A percentile compares a stretch with the other conserved stretches of the same genome.
These are phyloP conservation scores for Pleurotus salmoneostramineus DNA, from an alignment of 768 basidiomycete species.

Conservation along the genomic window DNA sequence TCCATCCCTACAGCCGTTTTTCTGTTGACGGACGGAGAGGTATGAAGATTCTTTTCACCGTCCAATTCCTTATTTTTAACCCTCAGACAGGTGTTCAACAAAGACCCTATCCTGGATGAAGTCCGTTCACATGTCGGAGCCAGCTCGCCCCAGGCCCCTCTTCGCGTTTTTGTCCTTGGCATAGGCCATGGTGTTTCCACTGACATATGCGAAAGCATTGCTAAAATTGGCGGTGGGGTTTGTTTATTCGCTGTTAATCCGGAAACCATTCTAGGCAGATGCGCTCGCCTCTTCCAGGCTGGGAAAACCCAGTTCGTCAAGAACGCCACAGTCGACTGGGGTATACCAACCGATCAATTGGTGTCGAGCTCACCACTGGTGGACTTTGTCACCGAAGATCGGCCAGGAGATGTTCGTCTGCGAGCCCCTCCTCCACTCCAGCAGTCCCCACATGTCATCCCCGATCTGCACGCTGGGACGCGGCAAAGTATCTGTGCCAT, in stretches of 20 bases:
- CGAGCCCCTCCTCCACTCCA: constrained; percentile 25
- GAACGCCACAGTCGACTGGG: constrained; percentile 49
- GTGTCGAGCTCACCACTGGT: constrained; percentile 10
- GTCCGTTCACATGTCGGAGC: constrained; percentile 27
- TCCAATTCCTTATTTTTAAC: too few relatives aligned
- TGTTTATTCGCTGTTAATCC: constrained; percentile 40
- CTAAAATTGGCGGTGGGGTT: constrained; percentile 47
- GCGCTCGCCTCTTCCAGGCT: constrained; percentile 45
- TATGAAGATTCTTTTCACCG: too few relatives aligned
- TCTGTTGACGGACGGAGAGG: constrained; percentile 52
- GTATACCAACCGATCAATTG: constrained; percentile 21
- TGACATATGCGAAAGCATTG: constrained; percentile 50
- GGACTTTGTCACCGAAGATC: constrained; percentile 13
- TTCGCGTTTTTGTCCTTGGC: constrained; percentile 56
- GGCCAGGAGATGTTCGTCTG: constrained; percentile 15
- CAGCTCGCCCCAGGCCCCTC: constrained; percentile 23
- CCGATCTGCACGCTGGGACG: constrained; percentile 30
- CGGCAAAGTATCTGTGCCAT: constrained; percentile 31
- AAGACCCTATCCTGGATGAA: constrained; percentile 15
- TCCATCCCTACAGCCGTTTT: constrained; percentile 45
- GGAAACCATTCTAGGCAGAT: constrained; percentile 46
- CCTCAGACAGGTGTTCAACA: constrained; percentile 15
- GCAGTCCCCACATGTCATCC: constrained; percentile 29
- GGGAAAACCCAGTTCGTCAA: constrained; percentile 44
- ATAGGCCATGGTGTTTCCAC: constrained; percentile 50